phyloP scores from a whole-genome alignment of 345 rosid species.

The Brassica napus region Da-Ae NC_063450.1:34903501-34904000 shows the following conservation, averaged over 20 bases:
- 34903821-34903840: conserved; percentile 43
- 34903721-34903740: conserved; percentile 43
- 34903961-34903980: conserved; percentile 40
- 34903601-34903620: conserved; percentile 18
- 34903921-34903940: conserved; percentile 59
- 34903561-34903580: conserved; percentile 7
- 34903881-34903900: conserved; percentile 57
- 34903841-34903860: conserved; percentile 41
- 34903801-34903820: conserved; percentile 41
- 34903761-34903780: conserved; percentile 51
- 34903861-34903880: conserved; percentile 47
- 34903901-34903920: conserved; percentile 55
- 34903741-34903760: conserved; percentile 54
- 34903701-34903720: conserved; percentile 54
- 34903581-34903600: conserved; percentile 10
- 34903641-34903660: background rate
- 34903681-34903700: conserved; percentile 52
- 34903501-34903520: conserved; percentile 8
- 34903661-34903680: conserved; percentile 24
- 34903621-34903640: background rate
- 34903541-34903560: conserved; percentile 19
- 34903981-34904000: conserved; percentile 47
- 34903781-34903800: conserved; percentile 42
- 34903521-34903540: conserved; percentile 10
- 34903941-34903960: conserved; percentile 39